A percentile compares a stretch with the other conserved stretches of the same genome.
These are phyloP conservation scores for Suillus weaverae DNA, from an alignment of 768 basidiomycete species.

Conservation along the genomic window DNA sequence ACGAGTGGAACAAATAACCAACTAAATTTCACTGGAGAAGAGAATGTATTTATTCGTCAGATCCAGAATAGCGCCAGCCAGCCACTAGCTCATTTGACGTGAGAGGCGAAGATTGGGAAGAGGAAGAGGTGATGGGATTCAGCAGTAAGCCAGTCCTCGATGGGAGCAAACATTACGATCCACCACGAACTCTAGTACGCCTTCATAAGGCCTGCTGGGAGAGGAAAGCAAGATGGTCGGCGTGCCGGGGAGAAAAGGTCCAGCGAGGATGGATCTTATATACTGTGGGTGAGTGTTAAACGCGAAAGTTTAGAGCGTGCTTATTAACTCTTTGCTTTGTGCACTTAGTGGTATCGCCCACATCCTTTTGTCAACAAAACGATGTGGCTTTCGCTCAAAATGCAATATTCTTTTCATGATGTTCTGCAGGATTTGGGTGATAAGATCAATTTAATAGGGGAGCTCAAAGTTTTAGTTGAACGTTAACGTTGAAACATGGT, in stretches of 20 bases:
- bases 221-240: slow-evolving; percentile 17
- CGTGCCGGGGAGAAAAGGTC: slow-evolving; percentile 18
- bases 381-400: neutral
- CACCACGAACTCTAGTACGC: slow-evolving; percentile 9
- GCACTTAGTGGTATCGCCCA: neutral
- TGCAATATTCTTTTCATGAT: no score
- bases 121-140: slow-evolving; percentile 17
- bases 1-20: slow-evolving; percentile 7
- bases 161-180: slow-evolving; percentile 11
- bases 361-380: neutral
- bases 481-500: no score
- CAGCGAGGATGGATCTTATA: neutral
- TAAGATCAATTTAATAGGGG: neutral
- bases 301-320: no score
- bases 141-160: slow-evolving; percentile 23
- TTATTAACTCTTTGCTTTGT: neutral
- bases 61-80: slow-evolving; percentile 3
- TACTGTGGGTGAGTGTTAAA: no score
- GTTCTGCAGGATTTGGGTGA: neutral
- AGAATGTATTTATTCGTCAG: neutral
- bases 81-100: neutral
- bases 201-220: slow-evolving; percentile 14
- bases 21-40: slow-evolving; percentile 8
- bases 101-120: slow-evolving; percentile 8
- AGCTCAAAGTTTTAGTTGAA: no score